Evolutionary conservation across 495 filamentous ascomycete genomes (phyloP), one percentile per base, ranked within the genome.

Genomic region (Annulohypoxylon bovei): DNA sequence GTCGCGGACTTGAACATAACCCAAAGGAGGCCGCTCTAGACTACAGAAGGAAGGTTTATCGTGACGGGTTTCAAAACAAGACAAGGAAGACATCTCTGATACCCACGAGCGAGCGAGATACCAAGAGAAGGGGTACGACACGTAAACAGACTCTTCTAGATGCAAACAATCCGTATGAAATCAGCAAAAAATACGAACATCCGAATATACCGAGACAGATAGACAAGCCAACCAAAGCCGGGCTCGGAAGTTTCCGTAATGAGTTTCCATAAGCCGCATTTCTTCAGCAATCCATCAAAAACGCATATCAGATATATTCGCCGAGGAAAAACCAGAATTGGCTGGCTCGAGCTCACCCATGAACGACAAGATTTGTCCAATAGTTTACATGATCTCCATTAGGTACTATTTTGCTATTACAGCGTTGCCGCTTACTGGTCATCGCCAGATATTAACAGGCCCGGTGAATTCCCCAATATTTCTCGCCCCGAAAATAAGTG

Each of bases 1-100:
- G 4, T 49, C 12, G 42, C 8, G 22, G 12, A 7, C 25, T 25
- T 18, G 6, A 6, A 42, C 39, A 42, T 20, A 7, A 9, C 7
- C 32, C 11, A 35, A 35, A 35, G 32, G 32, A 4, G 32, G 7
- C 32, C 32, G 1, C 7, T 35, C 7, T 35, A 4, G 11, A 9
- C 3, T 35, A 35, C n/a, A 42, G 20, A 16, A 20, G 20, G 8
- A 6, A 42, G 16, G 39, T 4, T 20, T 42, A 4, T 14, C 14
- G 4, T 37, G 23, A 18, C 11, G 12, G 20, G n/a, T 39, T 16
- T 49, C 23, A 14, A 35, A 44, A 50, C 91, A 64, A 5, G 2
- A 25, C 16, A 14, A 32, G 8, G 4, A 32, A 25, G 23, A 47
- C 18, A 2, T 12, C 4, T 47, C 44, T 47, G 8, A 23, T 47